A percentile compares a stretch with the other conserved stretches of the same genome.
These are phyloP conservation scores for Iris pallida DNA, from an alignment of 116 monocot genomes.

Conservation along the genomic window DNA sequence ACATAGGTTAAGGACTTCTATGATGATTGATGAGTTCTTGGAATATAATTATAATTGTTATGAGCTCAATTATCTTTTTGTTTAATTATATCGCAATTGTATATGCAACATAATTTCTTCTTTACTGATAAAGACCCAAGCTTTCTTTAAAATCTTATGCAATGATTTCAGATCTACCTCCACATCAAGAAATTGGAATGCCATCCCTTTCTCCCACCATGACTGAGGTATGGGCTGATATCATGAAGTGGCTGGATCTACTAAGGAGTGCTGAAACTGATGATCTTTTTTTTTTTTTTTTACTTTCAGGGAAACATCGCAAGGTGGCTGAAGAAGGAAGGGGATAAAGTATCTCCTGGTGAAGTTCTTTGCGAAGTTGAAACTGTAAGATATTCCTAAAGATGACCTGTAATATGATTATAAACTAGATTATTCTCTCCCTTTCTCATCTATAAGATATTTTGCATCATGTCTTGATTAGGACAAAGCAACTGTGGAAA, in stretches of 20 bases:
- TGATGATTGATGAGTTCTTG: too few relatives aligned
- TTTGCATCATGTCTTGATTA: conserved; percentile 17
- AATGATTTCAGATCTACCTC: conserved; percentile 57
- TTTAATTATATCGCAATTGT: too few relatives aligned
- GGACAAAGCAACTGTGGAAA: conserved; percentile 96
- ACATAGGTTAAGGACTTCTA: too few relatives aligned
- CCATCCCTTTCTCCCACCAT: conserved; percentile 98
- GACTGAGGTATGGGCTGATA: conserved; percentile 65
- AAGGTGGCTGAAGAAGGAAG: conserved; percentile 91
- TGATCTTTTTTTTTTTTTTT: background rate
- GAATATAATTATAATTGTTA: too few relatives aligned
- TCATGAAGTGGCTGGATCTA: background rate
- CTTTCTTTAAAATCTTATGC: background rate
- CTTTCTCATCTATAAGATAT: background rate
- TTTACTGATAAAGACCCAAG: background rate
- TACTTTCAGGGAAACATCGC: conserved; percentile 74
- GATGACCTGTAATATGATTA: background rate
- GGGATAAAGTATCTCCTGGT: conserved; percentile 85
- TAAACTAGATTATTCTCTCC: background rate
- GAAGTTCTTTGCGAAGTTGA: conserved; percentile 96
- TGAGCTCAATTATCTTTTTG: too few relatives aligned
- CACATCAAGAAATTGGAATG: conserved; percentile 90
- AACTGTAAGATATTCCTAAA: conserved; percentile 47
- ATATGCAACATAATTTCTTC: too few relatives aligned
- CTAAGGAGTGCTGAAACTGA: background rate